A percentile compares a stretch with the other conserved stretches of the same genome.
Conservation (phyloP, 2,329 filamentous ascomycete genomes). For the Endoconidiophora polonica region DNA sequence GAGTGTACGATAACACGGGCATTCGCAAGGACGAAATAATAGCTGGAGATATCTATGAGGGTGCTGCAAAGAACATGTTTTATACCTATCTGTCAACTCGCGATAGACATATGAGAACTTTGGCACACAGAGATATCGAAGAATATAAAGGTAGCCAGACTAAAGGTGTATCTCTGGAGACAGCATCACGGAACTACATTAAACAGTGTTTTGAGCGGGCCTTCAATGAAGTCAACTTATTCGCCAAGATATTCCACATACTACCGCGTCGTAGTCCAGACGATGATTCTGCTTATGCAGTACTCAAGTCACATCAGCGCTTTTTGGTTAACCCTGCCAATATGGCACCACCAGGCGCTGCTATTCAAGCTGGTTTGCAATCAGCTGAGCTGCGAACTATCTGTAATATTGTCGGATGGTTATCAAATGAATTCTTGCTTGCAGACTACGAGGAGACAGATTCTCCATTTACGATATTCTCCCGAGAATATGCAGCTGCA, state of each 20-base stretch:
- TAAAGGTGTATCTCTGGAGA: slow-evolving; percentile 33
- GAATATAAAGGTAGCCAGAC: slow-evolving; percentile 33
- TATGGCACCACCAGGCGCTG: slow-evolving; percentile 32
- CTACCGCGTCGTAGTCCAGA: slow-evolving; percentile 36
- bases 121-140: slow-evolving; percentile 37
- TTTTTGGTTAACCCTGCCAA: slow-evolving; percentile 37
- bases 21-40: slow-evolving; percentile 25
- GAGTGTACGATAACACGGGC: slow-evolving; percentile 36
- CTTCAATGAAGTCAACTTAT: slow-evolving; percentile 36
- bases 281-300: slow-evolving; percentile 32
- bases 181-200: slow-evolving; percentile 38
- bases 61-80: slow-evolving; percentile 37
- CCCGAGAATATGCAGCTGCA: slow-evolving; percentile 38
- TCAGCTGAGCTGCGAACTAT: slow-evolving; percentile 30
- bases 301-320: slow-evolving; percentile 32
- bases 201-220: slow-evolving; percentile 44
- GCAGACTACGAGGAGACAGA: slow-evolving; percentile 41
- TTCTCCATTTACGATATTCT: slow-evolving; percentile 34
- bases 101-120: slow-evolving; percentile 34
- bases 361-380: slow-evolving; percentile 33
- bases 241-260: slow-evolving; percentile 37
- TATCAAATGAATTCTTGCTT: slow-evolving; percentile 40
- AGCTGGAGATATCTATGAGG: slow-evolving; percentile 36
- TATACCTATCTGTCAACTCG: slow-evolving; percentile 35
- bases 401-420: slow-evolving; percentile 40